phyloP scores from a whole-genome alignment of 352 stramenopile genomes.

The Phytopythium delawarense region DNA sequence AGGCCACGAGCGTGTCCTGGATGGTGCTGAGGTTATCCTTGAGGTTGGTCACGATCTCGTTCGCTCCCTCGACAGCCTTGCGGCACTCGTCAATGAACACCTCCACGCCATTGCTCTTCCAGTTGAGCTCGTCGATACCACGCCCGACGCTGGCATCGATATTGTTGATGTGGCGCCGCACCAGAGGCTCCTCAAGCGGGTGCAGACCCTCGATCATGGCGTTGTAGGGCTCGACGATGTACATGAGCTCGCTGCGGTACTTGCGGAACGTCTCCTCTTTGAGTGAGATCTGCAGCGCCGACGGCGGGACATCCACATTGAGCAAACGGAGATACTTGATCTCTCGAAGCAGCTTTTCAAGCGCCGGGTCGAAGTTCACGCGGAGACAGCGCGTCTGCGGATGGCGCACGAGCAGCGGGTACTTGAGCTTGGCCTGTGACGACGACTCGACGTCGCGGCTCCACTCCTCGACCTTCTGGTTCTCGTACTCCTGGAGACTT shows the following conservation, averaged over 20 bases:
- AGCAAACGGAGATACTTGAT: constrained; percentile 97
- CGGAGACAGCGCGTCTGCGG: constrained; percentile 88
- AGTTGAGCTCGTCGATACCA: constrained; percentile 95
- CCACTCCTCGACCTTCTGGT: constrained; percentile 97
- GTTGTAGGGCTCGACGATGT: constrained; percentile 98
- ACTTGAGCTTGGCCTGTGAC: constrained; percentile 94
- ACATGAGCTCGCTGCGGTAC: constrained; percentile 95
- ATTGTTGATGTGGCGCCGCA: constrained; percentile 94
- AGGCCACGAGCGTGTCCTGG: constrained; percentile 90
- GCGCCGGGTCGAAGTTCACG: constrained; percentile 97
- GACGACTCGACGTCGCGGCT: constrained; percentile 93
- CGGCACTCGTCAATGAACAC: constrained; percentile 93
- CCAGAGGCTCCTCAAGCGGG: constrained; percentile 95
- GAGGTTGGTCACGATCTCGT: constrained; percentile 93
- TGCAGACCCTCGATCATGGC: constrained; percentile 95
- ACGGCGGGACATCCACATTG: constrained; percentile 92
- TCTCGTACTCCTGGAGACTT: constrained; percentile 96
- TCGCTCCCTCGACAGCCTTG: constrained; percentile 82
- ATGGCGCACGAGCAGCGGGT: constrained; percentile 90
- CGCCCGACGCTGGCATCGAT: constrained; percentile 93
- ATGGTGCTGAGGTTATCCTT: constrained; percentile 97
- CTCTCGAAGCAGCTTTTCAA: constrained; percentile 96
- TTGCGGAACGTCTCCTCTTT: constrained; percentile 95
- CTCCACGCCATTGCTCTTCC: constrained; percentile 92
- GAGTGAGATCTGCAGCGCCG: constrained; percentile 94